Evolutionary conservation across 2,329 filamentous ascomycete genomes (phyloP).

Genomic region (Botrytis porri): DNA sequence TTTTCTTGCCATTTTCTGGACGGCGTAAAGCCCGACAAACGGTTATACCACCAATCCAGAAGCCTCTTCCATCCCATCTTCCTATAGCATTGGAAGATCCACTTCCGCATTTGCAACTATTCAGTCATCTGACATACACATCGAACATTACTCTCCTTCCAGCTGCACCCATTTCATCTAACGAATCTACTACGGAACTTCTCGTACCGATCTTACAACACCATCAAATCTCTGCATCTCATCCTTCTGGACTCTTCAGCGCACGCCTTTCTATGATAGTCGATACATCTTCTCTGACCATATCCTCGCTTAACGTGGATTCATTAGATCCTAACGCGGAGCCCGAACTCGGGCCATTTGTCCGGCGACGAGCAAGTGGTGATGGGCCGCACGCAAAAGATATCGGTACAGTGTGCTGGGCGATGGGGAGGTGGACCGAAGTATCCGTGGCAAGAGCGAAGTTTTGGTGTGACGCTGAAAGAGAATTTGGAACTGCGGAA

Average conservation of each 20-base stretch:
- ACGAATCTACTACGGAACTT: constrained; percentile 25
- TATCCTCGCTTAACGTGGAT: constrained; percentile 53
- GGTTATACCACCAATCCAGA: constrained; percentile 38
- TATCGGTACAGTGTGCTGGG: constrained; percentile 60
- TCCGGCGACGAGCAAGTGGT: constrained; percentile 38
- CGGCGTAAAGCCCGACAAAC: constrained; percentile 31
- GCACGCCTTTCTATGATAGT: constrained; percentile 58
- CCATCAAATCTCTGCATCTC: constrained; percentile 53
- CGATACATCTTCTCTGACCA: constrained; percentile 49
- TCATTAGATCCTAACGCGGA: constrained; percentile 57
- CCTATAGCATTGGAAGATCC: constrained; percentile 62
- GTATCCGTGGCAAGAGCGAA: constrained; percentile 57
- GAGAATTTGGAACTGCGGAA: constrained; percentile 44
- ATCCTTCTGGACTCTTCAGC: constrained; percentile 52
- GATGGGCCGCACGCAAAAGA: constrained; percentile 53
- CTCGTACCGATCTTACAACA: constrained; percentile 46
- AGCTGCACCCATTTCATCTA: constrained; percentile 22
- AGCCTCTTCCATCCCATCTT: constrained; percentile 58
- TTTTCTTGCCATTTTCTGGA: constrained; percentile 37
- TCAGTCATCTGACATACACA: constrained; percentile 64
- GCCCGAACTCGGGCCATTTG: constrained; percentile 54
- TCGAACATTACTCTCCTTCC: constrained; percentile 52
- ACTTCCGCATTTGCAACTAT: constrained; percentile 66
- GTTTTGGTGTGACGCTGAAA: constrained; percentile 58
- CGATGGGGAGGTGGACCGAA: constrained; percentile 66